These are phyloP conservation scores for Venturia pyrina DNA, from an alignment of 2,329 filamentous ascomycete genomes.

Conservation along the genomic window DNA sequence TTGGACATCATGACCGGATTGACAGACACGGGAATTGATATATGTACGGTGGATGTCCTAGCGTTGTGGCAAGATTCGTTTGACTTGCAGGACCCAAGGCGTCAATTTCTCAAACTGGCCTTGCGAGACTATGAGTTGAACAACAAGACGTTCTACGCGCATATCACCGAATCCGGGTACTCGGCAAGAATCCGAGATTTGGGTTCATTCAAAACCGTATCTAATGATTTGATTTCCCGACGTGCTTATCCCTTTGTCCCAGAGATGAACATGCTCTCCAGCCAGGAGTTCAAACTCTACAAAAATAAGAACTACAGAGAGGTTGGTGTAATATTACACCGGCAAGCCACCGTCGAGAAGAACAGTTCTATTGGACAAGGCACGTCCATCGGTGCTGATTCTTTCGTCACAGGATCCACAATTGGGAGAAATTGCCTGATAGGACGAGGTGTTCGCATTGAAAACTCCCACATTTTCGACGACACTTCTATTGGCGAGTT, in stretches of 20 bases:
- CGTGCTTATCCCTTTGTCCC: slow-evolving; percentile 87
- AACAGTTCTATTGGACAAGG: slow-evolving; percentile 67
- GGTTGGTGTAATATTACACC: slow-evolving; percentile 61
- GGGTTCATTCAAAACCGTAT: slow-evolving; percentile 82
- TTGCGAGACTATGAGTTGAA: slow-evolving; percentile 96
- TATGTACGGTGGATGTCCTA: slow-evolving; percentile 91
- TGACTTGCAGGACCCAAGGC: slow-evolving; percentile 83
- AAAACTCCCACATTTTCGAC: slow-evolving; percentile 82
- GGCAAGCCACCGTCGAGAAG: slow-evolving; percentile 59
- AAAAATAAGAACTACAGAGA: slow-evolving; percentile 69
- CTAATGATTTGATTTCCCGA: slow-evolving; percentile 71
- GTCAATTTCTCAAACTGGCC: slow-evolving; percentile 83
- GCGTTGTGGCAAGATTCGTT: slow-evolving; percentile 97
- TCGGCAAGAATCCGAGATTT: slow-evolving; percentile 78
- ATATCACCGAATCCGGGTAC: slow-evolving; percentile 75
- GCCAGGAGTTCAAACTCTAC: slow-evolving; percentile 38
- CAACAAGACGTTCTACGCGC: slow-evolving; percentile 89
- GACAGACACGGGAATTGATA: slow-evolving; percentile 91
- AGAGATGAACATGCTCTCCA: not conserved
- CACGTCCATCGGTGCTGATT: slow-evolving; percentile 64
- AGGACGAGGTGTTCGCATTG: slow-evolving; percentile 70
- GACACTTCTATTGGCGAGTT: slow-evolving; percentile 68
- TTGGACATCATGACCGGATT: slow-evolving; percentile 79
- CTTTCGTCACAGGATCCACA: slow-evolving; percentile 61
- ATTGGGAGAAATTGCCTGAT: slow-evolving; percentile 81